Evolutionary conservation across 345 rosid genomes (phyloP).

Genomic region (Salix dunnii): DNA sequence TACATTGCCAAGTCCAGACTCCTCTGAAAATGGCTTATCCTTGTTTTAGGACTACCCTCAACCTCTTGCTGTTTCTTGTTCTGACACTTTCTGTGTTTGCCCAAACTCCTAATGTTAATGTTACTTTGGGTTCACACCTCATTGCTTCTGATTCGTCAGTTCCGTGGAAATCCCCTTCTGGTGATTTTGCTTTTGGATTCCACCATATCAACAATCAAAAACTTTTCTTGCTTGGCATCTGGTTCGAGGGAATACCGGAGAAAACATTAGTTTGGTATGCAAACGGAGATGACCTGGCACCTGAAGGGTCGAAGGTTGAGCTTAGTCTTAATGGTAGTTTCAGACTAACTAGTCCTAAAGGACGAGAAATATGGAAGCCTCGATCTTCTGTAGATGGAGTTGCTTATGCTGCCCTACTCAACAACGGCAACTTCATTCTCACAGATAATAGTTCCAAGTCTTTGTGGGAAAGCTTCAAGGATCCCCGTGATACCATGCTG

Average conservation of each 20-base stretch:
- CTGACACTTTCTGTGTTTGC: background rate
- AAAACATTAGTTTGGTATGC: slow-evolving; percentile 22
- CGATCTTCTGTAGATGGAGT: background rate
- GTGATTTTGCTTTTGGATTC: background rate
- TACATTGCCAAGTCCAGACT: background rate
- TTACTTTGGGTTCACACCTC: background rate
- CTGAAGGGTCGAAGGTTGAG: slow-evolving; percentile 8
- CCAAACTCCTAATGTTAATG: background rate
- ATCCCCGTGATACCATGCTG: slow-evolving; percentile 21
- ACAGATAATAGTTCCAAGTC: background rate
- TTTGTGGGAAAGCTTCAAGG: slow-evolving; percentile 20
- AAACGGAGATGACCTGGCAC: slow-evolving; percentile 15
- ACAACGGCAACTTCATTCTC: slow-evolving; percentile 18
- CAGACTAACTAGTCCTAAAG: slow-evolving; percentile 1
- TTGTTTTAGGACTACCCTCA: background rate
- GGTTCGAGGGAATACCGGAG: slow-evolving; percentile 17
- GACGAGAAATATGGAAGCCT: slow-evolving; percentile 13
- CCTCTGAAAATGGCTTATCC: background rate
- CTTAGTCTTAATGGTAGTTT: background rate
- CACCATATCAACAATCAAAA: background rate
- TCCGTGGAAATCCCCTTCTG: slow-evolving; percentile 7
- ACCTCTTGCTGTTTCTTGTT: background rate
- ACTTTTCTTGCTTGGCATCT: slow-evolving; percentile 14
- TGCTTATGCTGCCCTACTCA: slow-evolving; percentile 8
- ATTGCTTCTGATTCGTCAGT: background rate